phyloP scores from a whole-genome alignment of 768 basidiomycete genomes.

The Xanthoconium purpureum region DNA sequence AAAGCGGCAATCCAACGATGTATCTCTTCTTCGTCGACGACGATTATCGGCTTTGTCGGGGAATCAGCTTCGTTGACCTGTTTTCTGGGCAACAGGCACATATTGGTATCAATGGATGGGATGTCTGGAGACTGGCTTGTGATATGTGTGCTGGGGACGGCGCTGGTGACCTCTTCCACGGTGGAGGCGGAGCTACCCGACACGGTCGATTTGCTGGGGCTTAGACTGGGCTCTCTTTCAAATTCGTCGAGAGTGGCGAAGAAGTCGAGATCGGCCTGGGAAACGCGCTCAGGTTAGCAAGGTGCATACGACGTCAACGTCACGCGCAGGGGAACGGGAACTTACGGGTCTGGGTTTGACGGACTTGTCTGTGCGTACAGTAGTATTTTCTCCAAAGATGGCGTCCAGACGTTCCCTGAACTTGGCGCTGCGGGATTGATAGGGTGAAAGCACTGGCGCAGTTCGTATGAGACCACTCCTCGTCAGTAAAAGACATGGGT shows the following conservation, averaged over 20 bases:
- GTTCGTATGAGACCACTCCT: background rate
- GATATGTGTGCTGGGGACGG: constrained; percentile 14
- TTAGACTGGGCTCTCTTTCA: constrained; percentile 1
- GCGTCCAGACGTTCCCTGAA: constrained; percentile 20
- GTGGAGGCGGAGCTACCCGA: constrained; percentile 1
- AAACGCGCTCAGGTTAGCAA: background rate
- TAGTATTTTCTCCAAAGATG: constrained; percentile 17
- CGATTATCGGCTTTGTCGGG: background rate
- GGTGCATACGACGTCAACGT: background rate
- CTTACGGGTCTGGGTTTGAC: constrained; percentile 24
- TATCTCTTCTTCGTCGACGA: constrained; percentile 6
- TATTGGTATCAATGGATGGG: background rate
- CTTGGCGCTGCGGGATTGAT: constrained; percentile 17
- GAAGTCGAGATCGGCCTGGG: constrained; percentile 14
- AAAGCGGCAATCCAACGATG: constrained; percentile 19
- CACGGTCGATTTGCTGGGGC: background rate
- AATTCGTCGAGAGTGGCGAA: constrained; percentile 4
- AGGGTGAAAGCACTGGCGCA: constrained; percentile 3
- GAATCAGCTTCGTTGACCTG: background rate
- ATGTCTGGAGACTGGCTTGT: constrained; percentile 20
- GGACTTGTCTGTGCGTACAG: constrained; percentile 22
- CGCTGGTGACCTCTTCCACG: background rate
- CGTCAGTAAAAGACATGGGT: background rate
- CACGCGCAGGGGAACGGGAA: background rate
- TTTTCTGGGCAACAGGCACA: background rate